A percentile compares a stretch with the other conserved stretches of the same genome.
These are phyloP conservation scores for Citrus sp. DNA, from an alignment of 345 rosid species.

Conservation along the genomic window DNA sequence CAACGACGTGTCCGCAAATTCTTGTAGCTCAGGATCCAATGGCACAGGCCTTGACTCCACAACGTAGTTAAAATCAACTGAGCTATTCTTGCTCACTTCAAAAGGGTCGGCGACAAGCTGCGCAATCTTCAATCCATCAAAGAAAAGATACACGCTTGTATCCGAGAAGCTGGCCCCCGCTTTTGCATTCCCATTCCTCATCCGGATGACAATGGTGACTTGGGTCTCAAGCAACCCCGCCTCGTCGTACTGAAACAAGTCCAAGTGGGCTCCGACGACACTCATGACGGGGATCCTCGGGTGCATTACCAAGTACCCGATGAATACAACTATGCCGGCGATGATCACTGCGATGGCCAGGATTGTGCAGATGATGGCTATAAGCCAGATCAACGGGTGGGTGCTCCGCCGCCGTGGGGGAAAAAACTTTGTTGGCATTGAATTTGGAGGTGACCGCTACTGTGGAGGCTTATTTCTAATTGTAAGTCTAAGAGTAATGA, in stretches of 20 bases:
- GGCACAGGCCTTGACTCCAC: conserved; percentile 67
- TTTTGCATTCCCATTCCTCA: conserved; percentile 63
- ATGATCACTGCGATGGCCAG: conserved; percentile 55
- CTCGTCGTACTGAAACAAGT: conserved; percentile 36
- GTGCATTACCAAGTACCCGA: conserved; percentile 68
- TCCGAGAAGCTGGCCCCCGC: conserved; percentile 63
- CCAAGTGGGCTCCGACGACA: conserved; percentile 54
- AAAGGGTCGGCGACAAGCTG: conserved; percentile 38
- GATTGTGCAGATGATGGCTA: conserved; percentile 68
- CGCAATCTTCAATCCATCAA: conserved; percentile 47
- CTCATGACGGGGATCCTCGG: conserved; percentile 74
- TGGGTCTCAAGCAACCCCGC: conserved; percentile 59
- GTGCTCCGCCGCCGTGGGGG: conserved; percentile 34
- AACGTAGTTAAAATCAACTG: conserved; percentile 35
- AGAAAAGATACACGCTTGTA: conserved; percentile 35
- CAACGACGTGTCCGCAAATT: conserved; percentile 33
- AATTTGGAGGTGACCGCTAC: neutral
- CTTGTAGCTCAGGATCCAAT: conserved; percentile 38
- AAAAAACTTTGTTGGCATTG: neutral
- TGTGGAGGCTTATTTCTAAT: no score
- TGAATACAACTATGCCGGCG: conserved; percentile 57
- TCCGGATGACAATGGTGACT: conserved; percentile 43
- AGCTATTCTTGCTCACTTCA: conserved; percentile 57
- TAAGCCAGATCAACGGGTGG: conserved; percentile 63
- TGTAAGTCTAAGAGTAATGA: neutral